Conservation (phyloP, 2,329 filamentous ascomycete species). For the Diaporthe ilicicola region DNA sequence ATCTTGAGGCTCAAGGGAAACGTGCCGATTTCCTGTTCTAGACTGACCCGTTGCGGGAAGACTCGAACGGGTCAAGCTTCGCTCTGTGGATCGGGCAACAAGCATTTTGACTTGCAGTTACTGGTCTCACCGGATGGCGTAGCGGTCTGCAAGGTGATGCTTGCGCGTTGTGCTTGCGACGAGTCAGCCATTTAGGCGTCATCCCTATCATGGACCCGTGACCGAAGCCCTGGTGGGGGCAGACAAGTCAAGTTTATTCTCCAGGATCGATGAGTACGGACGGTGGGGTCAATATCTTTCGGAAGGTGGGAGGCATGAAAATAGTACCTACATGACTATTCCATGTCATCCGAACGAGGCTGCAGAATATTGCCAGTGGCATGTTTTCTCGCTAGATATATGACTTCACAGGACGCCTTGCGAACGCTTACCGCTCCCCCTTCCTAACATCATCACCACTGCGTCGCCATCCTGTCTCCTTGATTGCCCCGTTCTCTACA, state of each 20-base stretch:
- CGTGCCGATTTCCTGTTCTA: background rate
- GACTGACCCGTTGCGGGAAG: background rate
- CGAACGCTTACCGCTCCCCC: background rate
- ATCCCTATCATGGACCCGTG: conserved; percentile 13
- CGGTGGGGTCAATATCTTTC: background rate
- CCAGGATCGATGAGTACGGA: background rate
- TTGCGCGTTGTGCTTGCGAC: conserved; percentile 18
- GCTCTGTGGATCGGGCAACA: background rate
- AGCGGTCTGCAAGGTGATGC: conserved; percentile 12
- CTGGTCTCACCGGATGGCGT: background rate
- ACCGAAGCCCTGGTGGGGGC: background rate
- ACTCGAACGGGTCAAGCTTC: background rate
- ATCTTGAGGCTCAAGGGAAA: background rate
- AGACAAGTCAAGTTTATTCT: background rate
- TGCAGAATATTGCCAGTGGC: conserved; percentile 1
- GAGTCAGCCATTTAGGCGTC: conserved; percentile 10
- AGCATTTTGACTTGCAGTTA: conserved; percentile 1
- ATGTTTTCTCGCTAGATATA: conserved; percentile 3
- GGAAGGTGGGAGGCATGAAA: conserved; percentile 6
- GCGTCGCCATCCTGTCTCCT: background rate
- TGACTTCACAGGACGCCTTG: conserved; percentile 6
- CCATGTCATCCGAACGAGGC: background rate
- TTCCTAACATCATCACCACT: background rate
- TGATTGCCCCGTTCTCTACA: background rate
- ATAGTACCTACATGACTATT: background rate